Percentiles rank a stretch among this genome's conserved stretches.
Evolutionary conservation across 2,329 filamentous ascomycete genomes (phyloP).

Genomic region (Penicillium sp.): DNA sequence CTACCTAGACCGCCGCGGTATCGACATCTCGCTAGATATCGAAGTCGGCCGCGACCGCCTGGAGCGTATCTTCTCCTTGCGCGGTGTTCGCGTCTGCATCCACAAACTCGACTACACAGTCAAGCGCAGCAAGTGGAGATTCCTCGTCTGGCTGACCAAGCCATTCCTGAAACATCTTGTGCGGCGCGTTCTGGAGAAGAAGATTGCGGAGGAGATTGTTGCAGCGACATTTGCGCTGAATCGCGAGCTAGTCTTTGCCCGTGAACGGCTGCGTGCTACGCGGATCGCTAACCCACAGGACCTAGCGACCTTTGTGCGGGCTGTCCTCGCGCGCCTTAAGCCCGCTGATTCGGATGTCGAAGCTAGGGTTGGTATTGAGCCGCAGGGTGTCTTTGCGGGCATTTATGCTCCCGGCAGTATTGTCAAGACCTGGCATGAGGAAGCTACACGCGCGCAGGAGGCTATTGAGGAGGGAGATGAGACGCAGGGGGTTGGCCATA

Average conservation of each 20-base stretch:
- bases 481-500: constrained; percentile 47
- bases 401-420: constrained; percentile 87
- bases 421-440: constrained; percentile 84
- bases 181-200: constrained; percentile 72
- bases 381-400: constrained; percentile 70
- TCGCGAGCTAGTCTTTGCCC: constrained; percentile 78
- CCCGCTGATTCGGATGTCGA: constrained; percentile 77
- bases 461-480: constrained; percentile 68
- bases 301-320: constrained; percentile 75
- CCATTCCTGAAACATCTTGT: constrained; percentile 79
- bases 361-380: constrained; percentile 66
- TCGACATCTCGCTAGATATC: constrained; percentile 81
- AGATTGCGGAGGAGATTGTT: constrained; percentile 69
- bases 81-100: constrained; percentile 72
- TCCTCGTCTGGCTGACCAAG: constrained; percentile 78
- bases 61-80: constrained; percentile 77
- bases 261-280: constrained; percentile 81
- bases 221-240: constrained; percentile 71
- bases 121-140: constrained; percentile 66
- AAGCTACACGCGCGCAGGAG: constrained; percentile 67
- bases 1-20: constrained; percentile 77
- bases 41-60: constrained; percentile 75
- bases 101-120: constrained; percentile 83
- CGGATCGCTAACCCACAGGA: constrained; percentile 78
- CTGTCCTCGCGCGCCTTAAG: constrained; percentile 71